These are phyloP conservation scores for Nitzschia putrida DNA, from an alignment of 108 stramenopile genomes.

Conservation along the genomic window DNA sequence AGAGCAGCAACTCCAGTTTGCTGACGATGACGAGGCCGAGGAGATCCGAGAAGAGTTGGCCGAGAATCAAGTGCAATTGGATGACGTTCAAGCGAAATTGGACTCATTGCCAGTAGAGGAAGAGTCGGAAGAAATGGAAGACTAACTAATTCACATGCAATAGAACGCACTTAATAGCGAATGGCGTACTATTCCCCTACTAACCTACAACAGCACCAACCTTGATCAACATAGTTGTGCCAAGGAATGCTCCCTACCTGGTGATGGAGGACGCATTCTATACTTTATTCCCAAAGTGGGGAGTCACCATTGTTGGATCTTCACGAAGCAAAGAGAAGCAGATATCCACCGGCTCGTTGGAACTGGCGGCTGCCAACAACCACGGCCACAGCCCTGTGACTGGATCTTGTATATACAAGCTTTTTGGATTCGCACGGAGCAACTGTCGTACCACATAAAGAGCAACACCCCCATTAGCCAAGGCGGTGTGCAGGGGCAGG, in stretches of 20 bases:
- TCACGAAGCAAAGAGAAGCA: slow-evolving; percentile 29
- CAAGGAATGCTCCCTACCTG: too few species aligned
- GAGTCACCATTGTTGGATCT: slow-evolving; percentile 27
- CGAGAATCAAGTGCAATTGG: slow-evolving; percentile 48
- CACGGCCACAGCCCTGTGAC: slow-evolving; percentile 35
- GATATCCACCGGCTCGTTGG: slow-evolving; percentile 16
- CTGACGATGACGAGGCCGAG: slow-evolving; percentile 47
- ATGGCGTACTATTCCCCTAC: too few species aligned
- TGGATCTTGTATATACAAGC: slow-evolving; percentile 31
- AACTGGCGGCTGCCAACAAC: slow-evolving; percentile 19
- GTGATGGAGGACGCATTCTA: too few species aligned
- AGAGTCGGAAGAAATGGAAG: background rate
- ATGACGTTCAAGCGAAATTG: slow-evolving; percentile 45
- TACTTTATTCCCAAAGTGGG: too few species aligned
- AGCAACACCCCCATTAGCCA: too few species aligned
- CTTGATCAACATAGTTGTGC: too few species aligned
- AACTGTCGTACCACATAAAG: too few species aligned
- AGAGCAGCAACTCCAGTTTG: slow-evolving; percentile 47
- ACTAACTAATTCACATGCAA: background rate
- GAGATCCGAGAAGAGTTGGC: slow-evolving; percentile 64
- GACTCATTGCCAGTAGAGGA: background rate
- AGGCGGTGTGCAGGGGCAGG: background rate
- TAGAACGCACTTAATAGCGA: too few species aligned
- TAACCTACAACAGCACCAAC: too few species aligned
- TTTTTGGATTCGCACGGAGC: slow-evolving; percentile 20